Evolutionary conservation across 2,329 filamentous ascomycete species (phyloP), one percentile per base, ranked within the genome.

Genomic region (Didymella sp.): DNA sequence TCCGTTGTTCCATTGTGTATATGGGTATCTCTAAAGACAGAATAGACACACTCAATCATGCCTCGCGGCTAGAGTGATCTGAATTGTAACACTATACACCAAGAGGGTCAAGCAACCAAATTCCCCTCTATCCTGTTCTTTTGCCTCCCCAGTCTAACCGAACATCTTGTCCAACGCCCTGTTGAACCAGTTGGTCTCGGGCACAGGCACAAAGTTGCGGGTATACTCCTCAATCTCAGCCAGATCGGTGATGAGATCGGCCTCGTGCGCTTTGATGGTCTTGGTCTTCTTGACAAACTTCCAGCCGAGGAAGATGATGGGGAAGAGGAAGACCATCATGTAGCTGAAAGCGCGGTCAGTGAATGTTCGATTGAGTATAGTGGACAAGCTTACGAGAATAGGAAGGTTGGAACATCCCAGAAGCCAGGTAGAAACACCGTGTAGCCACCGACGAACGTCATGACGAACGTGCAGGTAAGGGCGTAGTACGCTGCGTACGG

Each of bases 391-490:
- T 65, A 86, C 75, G 87, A 89, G 74, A 92, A 91, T 25, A 94
- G 74, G 72, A 94, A 95, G 6, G 84, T 86, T 6, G 87, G 82
- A 0, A 89, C 71, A 57, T 85, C 82, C 90, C 89, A 94, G 4
- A 82, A 81, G 3, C 80, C 81, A 0, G 88, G 87, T 42, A 93
- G 72, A 67, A 94, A 95, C 1, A 93, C 89, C 0, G 87, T 83
- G 61, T 92, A 94, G 0, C 90, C 90, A 8, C 88, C 86, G 1
- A 92, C 86, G 64, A 93, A 86, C 0, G 87, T 84, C 87, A 94
- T 92, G 61, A 89, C 73, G 45, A 85, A 84, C 1, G 87, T 89
- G 24, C 84, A 85, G 0, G 79, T 71, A 6, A 91, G 76, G 0
- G 85, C 87, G 45, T 87, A 86, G 70, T 84, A 93, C 0, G 90